Base-by-base conservation (phyloP, 805 yeast species). In the Yamadazyma akitaensis region DNA sequence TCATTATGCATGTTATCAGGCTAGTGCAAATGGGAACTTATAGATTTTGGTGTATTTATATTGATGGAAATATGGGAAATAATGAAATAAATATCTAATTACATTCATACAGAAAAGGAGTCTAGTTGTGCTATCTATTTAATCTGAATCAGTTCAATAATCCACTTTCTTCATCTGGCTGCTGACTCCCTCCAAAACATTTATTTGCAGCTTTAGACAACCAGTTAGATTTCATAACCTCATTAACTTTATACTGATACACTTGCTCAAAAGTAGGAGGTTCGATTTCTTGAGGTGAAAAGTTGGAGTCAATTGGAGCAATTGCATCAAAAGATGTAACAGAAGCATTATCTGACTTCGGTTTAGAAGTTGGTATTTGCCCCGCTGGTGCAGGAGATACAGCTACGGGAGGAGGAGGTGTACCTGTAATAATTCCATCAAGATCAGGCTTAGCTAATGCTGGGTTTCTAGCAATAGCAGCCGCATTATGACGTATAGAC, bases 1-100 rank as follows among this genome's bases (percentile, higher is more conserved):
- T 3, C 88, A 83, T 58, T 84, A 79, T 54, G 82, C 82, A 2
- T 82, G 88, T 66, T 49, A 44, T 26, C 47, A 44, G 32, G 25
- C n/a, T 2, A 26, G 38, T 30, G 5, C 32, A 5, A 28, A 13
- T 11, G 10, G 9, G 12, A 28, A 11, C 10, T 11, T 3, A 13
- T 28, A 13, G n/a, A 11, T 28, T 28, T 11, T 28, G 24, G 9
- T 5, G 32, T 28, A 9, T 28, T 4, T 28, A 12, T 28, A 4
- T 12, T 28, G 12, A 11, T 11, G 12, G 9, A 28, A 5, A 12
- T 13, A 13, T 5, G 9, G 32, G 32, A 3, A 13, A 21, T 21
- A 33, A 6, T 19, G 13, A 12, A 19, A 21, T 42, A 40, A 34
- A 40, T 19, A n/a, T 41, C 37, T 14, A 30, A n/a, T 28, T 14